Conservation (phyloP, 305 asterid genomes). For the Andrographis paniculata region DNA sequence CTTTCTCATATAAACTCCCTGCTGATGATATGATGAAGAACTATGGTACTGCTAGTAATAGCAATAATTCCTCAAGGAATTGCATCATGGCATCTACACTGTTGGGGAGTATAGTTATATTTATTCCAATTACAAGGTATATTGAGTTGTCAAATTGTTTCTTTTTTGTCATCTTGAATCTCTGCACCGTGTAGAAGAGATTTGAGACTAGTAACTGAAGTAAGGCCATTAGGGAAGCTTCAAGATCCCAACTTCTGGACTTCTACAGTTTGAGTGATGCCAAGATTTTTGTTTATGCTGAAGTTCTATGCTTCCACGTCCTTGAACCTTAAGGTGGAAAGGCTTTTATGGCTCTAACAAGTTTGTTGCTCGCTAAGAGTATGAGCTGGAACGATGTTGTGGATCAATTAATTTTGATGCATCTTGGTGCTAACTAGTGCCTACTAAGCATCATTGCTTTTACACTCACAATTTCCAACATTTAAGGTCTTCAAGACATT, state of each 20-base stretch:
- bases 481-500: too few species aligned
- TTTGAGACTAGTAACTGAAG: background rate
- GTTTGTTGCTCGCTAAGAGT: too few species aligned
- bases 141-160: slow-evolving; percentile 6
- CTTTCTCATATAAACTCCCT: slow-evolving; percentile 85
- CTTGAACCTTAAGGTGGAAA: too few species aligned
- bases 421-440: too few species aligned
- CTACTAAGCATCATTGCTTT: background rate
- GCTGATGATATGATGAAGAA: slow-evolving; percentile 65
- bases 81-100: slow-evolving; percentile 85
- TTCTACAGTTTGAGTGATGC: background rate
- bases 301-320: too few species aligned
- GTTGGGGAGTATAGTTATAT: slow-evolving; percentile 70
- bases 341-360: too few species aligned
- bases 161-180: background rate
- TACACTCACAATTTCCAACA: too few species aligned
- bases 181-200: slow-evolving; percentile 1
- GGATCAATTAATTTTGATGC: too few species aligned
- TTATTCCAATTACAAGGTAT: slow-evolving; percentile 78
- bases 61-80: slow-evolving; percentile 43
- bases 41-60: slow-evolving; percentile 29
- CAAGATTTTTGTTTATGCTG: too few species aligned
- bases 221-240: background rate
- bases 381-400: too few species aligned
- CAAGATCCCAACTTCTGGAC: background rate